Conservation (phyloP, 2,329 filamentous ascomycete species). For the Rachicladosporium sp. region DNA sequence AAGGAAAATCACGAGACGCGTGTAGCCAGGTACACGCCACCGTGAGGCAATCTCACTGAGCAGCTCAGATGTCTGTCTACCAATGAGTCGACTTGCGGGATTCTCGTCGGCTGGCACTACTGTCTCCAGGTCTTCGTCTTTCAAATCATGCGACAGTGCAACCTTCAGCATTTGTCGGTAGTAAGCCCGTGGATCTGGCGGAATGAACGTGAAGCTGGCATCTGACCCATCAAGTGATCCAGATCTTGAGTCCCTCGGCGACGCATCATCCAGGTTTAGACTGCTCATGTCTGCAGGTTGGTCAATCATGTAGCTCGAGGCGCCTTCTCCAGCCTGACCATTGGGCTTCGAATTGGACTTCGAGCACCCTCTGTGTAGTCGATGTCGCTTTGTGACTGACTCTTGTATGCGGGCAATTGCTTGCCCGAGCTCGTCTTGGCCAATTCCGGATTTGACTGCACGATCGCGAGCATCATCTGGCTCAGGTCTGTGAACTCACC, state of each 20-base stretch:
- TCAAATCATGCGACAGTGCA: conserved; percentile 52
- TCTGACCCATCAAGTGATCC: conserved; percentile 21
- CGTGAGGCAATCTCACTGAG: conserved; percentile 73
- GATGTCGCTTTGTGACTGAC: conserved; percentile 14
- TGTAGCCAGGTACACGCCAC: conserved; percentile 80
- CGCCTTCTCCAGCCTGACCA: conserved; percentile 22
- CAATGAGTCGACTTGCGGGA: conserved; percentile 45
- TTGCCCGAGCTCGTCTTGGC: conserved; percentile 54
- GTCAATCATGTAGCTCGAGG: conserved; percentile 48
- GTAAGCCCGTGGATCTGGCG: conserved; percentile 66
- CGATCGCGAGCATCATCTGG: conserved; percentile 83
- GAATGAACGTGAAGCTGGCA: conserved; percentile 69
- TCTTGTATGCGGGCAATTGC: conserved; percentile 14
- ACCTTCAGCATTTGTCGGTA: conserved; percentile 74
- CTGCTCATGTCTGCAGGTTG: conserved; percentile 55
- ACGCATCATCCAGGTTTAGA: conserved; percentile 46
- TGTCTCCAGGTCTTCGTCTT: conserved; percentile 41
- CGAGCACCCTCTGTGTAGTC: conserved; percentile 35
- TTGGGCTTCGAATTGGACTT: conserved; percentile 29
- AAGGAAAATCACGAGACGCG: conserved; percentile 65
- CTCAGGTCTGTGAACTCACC: conserved; percentile 74
- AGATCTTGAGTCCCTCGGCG: conserved; percentile 25
- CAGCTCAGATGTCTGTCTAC: conserved; percentile 68
- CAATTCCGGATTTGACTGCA: conserved; percentile 74
- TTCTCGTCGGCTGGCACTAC: conserved; percentile 36